Conservation (phyloP, 2,329 filamentous ascomycete species). For the Fusarium sp. region DNA sequence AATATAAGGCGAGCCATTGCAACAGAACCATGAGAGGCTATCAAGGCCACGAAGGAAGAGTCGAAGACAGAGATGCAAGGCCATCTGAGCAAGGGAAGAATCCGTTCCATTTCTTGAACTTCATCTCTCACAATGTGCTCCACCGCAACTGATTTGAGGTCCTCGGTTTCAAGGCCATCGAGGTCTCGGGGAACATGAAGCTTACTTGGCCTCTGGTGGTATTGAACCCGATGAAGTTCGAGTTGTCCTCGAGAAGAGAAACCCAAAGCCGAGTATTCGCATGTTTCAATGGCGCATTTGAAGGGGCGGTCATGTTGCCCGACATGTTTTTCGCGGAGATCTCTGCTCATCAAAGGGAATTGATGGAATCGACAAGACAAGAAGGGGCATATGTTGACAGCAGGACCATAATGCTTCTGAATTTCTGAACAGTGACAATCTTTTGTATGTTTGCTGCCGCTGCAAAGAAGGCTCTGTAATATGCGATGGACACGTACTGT, state of each 20-base stretch:
- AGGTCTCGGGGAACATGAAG: accelerated
- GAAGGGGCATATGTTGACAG: not conserved
- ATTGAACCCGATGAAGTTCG: not conserved
- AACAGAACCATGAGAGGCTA: not conserved
- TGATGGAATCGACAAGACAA: not conserved
- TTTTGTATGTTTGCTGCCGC: not conserved
- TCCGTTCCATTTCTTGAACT: not conserved
- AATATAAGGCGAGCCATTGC: not conserved
- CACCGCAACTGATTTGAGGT: not conserved
- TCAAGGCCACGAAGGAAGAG: accelerated
- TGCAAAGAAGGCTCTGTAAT: not conserved
- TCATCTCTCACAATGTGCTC: not conserved
- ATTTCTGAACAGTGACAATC: not conserved
- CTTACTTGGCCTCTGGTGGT: accelerated
- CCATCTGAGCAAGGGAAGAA: not conserved
- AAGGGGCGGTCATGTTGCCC: not conserved
- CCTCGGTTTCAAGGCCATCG: not conserved
- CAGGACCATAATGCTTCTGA: not conserved
- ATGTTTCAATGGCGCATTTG: not conserved
- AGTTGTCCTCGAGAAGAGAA: not conserved
- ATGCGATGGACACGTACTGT: not conserved
- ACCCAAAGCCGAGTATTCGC: not conserved
- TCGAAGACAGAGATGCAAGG: accelerated
- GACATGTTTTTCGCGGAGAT: not conserved
- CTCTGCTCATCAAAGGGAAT: accelerated